Conservation (phyloP, 139 green algal species). For the Closterium sp. region DNA sequence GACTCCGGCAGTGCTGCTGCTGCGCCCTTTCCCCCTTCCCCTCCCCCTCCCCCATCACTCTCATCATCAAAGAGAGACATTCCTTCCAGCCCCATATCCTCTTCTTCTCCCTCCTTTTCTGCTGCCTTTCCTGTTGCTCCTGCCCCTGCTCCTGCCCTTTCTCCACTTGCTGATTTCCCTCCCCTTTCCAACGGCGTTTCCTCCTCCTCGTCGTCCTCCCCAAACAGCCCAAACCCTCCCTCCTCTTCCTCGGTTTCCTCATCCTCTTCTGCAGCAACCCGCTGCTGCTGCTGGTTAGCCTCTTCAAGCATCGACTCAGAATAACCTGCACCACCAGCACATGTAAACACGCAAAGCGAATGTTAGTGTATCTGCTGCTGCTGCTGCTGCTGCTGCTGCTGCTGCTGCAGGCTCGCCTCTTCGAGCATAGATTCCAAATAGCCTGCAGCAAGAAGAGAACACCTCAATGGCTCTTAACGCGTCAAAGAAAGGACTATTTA, state of each 20-base stretch:
- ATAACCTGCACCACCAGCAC: conserved; percentile 1
- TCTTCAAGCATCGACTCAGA: neutral
- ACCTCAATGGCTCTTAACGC: too few relatives aligned
- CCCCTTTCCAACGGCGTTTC: neutral
- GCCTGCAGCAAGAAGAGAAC: too few relatives aligned
- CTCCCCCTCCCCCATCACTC: neutral
- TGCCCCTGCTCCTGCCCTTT: neutral
- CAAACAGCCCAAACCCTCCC: neutral
- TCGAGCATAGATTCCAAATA: too few relatives aligned
- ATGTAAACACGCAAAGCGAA: too few relatives aligned
- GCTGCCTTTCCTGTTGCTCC: neutral
- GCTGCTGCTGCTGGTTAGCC: neutral
- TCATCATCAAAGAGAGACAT: conserved; percentile 52
- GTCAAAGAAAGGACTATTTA: too few relatives aligned
- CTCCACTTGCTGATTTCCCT: too few relatives aligned
- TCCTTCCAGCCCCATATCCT: conserved; percentile 17
- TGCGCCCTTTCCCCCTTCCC: neutral
- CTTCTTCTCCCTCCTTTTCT: conserved; percentile 14
- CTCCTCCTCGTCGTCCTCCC: neutral
- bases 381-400: too few relatives aligned
- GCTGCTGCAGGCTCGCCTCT: too few relatives aligned
- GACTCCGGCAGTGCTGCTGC: conserved; percentile 13
- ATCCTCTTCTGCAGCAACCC: conserved; percentile 19
- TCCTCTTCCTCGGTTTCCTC: conserved; percentile 36
- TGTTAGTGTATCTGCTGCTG: too few relatives aligned